phyloP scores from a whole-genome alignment of 768 basidiomycete genomes.

The Pisolithus marmoratus region DNA sequence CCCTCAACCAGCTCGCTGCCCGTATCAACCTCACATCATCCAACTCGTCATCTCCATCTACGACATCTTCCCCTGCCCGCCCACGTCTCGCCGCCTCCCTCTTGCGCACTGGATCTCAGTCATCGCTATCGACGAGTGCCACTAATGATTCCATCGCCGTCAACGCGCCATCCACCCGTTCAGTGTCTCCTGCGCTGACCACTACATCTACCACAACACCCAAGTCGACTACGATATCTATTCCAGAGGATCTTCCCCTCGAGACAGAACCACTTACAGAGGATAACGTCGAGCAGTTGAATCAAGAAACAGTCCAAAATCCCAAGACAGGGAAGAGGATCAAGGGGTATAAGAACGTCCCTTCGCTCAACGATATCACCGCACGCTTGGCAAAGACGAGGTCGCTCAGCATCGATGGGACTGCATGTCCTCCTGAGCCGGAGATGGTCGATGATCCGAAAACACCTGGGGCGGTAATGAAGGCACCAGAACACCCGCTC shows the following conservation, averaged over 20 bases:
- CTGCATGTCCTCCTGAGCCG: conserved; percentile 66
- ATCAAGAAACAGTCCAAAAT: conserved; percentile 43
- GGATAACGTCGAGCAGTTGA: conserved; percentile 60
- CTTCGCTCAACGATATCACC: conserved; percentile 80
- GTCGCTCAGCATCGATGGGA: conserved; percentile 52
- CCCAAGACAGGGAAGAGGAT: conserved; percentile 33
- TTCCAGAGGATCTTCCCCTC: conserved; percentile 32
- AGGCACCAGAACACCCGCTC: conserved; percentile 74
- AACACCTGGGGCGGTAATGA: conserved; percentile 68
- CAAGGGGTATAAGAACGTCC: conserved; percentile 82
- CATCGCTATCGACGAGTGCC: conserved; percentile 45
- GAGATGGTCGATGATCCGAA: conserved; percentile 80
- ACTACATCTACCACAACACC: conserved; percentile 37
- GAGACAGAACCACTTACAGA: conserved; percentile 47
- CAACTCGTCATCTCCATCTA: conserved; percentile 13
- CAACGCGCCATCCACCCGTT: conserved; percentile 61
- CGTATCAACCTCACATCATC: conserved; percentile 51
- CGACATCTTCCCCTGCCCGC: conserved; percentile 33
- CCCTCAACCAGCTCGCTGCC: conserved; percentile 77
- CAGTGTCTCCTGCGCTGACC: conserved; percentile 56
- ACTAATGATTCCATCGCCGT: conserved; percentile 60
- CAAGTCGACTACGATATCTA: conserved; percentile 36
- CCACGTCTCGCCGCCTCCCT: conserved; percentile 72
- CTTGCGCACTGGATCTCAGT: conserved; percentile 56
- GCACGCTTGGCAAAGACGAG: conserved; percentile 69